These are phyloP conservation scores for Backusella australiensis DNA, from an alignment of 192 early-diverging fungal genomes.

Conservation along the genomic window DNA sequence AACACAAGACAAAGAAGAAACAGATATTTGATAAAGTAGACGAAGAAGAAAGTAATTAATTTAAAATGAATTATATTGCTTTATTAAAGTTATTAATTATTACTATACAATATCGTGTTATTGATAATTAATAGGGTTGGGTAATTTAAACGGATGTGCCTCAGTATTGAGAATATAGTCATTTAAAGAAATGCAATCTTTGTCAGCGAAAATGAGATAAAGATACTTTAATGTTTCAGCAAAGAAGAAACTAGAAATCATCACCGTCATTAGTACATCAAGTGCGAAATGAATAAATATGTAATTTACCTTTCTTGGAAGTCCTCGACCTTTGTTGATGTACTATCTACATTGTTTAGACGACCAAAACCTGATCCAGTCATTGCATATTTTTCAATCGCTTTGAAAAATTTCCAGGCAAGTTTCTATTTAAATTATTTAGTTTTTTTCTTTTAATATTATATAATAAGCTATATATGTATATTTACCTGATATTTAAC, in stretches of 20 bases:
- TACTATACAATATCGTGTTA: not conserved
- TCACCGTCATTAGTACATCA: not conserved
- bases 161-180: constrained; percentile 93
- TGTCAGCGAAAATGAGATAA: constrained; percentile 76
- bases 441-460: not conserved
- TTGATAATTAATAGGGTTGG: constrained; percentile 8
- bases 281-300: not conserved
- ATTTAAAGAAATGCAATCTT: constrained; percentile 65
- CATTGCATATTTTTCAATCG: constrained; percentile 14
- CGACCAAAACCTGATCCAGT: constrained; percentile 17
- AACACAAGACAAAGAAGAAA: too few relatives aligned
- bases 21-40: not conserved
- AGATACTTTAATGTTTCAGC: constrained; percentile 95
- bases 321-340: not conserved
- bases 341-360: constrained; percentile 14
- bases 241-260: constrained; percentile 67
- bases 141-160: constrained; percentile 72
- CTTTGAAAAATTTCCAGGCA: constrained; percentile 53
- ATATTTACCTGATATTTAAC: constrained; percentile 42
- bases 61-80: not conserved
- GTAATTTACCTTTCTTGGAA: constrained; percentile 29
- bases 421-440: constrained; percentile 37
- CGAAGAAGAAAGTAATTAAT: not conserved
- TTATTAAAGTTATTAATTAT: not conserved
- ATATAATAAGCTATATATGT: not conserved